phyloP scores from a whole-genome alignment of 352 stramenopile species.

The Globisporangium radiosum region DNA sequence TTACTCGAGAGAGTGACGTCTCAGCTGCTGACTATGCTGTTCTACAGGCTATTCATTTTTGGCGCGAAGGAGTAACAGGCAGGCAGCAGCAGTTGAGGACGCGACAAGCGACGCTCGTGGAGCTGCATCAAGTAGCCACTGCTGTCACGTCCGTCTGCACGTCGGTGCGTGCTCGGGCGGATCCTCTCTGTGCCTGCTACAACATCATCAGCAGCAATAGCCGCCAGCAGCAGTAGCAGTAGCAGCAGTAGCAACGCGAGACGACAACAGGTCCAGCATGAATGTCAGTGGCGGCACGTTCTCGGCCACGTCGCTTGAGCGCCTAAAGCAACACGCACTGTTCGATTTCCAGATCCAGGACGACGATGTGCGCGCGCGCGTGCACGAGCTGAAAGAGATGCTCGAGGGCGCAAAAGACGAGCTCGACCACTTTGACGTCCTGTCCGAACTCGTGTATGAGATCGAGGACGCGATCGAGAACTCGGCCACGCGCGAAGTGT shows the following conservation, averaged over 20 bases:
- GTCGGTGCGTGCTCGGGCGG: too few species aligned
- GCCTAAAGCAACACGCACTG: slow-evolving; percentile 41
- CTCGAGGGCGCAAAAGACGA: slow-evolving; percentile 33
- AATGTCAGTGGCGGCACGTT: slow-evolving; percentile 1
- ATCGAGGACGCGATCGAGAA: slow-evolving; percentile 43
- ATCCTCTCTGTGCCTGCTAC: too few species aligned
- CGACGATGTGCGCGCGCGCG: slow-evolving; percentile 21
- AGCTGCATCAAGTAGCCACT: too few species aligned
- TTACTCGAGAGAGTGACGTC: too few species aligned
- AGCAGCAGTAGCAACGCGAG: background rate
- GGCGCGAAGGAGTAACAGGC: too few species aligned
- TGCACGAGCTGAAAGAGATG: slow-evolving; percentile 43
- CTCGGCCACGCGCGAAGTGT: slow-evolving; percentile 30
- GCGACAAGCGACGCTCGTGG: too few species aligned
- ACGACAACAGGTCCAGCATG: too few species aligned
- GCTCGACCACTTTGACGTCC: slow-evolving; percentile 36
- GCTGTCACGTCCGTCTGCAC: too few species aligned
- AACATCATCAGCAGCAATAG: background rate
- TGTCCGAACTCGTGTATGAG: slow-evolving; percentile 22
- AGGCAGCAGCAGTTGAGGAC: too few species aligned
- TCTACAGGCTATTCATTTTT: too few species aligned
- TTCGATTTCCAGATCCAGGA: slow-evolving; percentile 67
- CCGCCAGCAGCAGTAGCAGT: too few species aligned
- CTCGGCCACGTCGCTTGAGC: slow-evolving; percentile 18
- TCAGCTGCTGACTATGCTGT: too few species aligned